Base-by-base conservation (phyloP, 1,284 basidiomycete species). In the Sanghuangporus baumii region DNA sequence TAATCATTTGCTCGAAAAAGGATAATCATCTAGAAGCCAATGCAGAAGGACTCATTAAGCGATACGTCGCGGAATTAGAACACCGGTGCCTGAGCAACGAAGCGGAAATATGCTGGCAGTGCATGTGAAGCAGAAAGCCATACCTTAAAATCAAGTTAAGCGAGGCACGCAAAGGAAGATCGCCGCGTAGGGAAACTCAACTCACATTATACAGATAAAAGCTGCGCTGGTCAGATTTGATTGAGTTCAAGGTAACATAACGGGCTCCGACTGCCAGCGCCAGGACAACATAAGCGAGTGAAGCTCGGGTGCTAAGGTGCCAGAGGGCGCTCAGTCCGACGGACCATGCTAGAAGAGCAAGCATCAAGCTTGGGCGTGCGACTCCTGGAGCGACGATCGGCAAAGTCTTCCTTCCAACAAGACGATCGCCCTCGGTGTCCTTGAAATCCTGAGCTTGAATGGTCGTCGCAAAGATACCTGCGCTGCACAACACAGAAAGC, bases 361-460 rank as follows among this genome's bases (percentile, higher is more conserved):
- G 37, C 47, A 61, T 18, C n/a, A 64, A 54, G 31, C 54, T 64
- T 12, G 58, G 59, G 8, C 59, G 55, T 6, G 63, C 63, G 20
- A 60, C 12, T 11, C 47, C 51, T 20, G 74, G 76, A 0, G 70
- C 69, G 18, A 70, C 66, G 50, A 79, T 76, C 18, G 79, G 78
- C 12, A 80, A 66, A 0, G 79, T 80, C 3, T 67, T 70, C 11
- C 79, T 71, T 11, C 78, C 77, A 23, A 71, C 69, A 6, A 55
- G 66, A 6, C 63, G 65, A 64, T 80, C 79, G 5, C 79, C 79
- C 8, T 69, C 71, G 5, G 73, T 70, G 60, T 80, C 79, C 31
- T 72, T 71, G 67, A 78, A 79, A 60, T 80, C 79, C 67, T 79
- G 76, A 0, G 74, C 71, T 3, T 78, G 76, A 12, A 77, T 74